These are phyloP conservation scores for Rhynchospora tenuis DNA, from an alignment of 176 grass and related monocot species.

Conservation along the genomic window DNA sequence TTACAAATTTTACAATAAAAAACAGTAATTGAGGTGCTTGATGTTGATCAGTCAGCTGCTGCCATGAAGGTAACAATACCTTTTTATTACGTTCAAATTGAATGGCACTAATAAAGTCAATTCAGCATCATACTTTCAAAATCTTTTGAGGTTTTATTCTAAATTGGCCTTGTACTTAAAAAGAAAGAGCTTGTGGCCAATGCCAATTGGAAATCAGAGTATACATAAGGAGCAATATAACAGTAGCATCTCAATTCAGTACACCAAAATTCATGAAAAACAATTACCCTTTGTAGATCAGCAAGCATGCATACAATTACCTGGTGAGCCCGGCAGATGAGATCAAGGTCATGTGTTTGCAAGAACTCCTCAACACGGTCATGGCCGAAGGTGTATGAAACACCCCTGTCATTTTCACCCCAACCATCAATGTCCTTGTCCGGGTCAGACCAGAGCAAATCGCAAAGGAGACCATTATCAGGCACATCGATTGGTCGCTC, in stretches of 20 bases:
- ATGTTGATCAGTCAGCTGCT: not conserved
- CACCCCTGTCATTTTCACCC: slow-evolving; percentile 70
- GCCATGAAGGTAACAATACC: not conserved
- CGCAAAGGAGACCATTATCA: slow-evolving; percentile 59
- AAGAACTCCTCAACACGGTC: slow-evolving; percentile 60
- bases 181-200: not conserved
- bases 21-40: no score
- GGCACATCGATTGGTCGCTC: slow-evolving; percentile 57
- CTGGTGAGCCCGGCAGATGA: slow-evolving; percentile 74
- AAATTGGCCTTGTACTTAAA: not conserved
- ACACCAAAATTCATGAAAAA: not conserved
- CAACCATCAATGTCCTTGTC: slow-evolving; percentile 72
- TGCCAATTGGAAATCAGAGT: not conserved
- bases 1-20: not conserved
- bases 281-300: not conserved
- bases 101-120: not conserved
- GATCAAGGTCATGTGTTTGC: slow-evolving; percentile 56
- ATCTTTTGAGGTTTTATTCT: not conserved
- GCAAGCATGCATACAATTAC: slow-evolving; percentile 23
- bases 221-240: not conserved
- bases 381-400: slow-evolving; percentile 63
- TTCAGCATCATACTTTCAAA: not conserved
- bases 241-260: not conserved
- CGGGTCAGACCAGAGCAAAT: slow-evolving; percentile 70
- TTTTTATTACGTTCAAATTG: not conserved